These are phyloP conservation scores for Cunninghamia lanceolata DNA, from an alignment of 75 land plant species.

Conservation along the genomic window DNA sequence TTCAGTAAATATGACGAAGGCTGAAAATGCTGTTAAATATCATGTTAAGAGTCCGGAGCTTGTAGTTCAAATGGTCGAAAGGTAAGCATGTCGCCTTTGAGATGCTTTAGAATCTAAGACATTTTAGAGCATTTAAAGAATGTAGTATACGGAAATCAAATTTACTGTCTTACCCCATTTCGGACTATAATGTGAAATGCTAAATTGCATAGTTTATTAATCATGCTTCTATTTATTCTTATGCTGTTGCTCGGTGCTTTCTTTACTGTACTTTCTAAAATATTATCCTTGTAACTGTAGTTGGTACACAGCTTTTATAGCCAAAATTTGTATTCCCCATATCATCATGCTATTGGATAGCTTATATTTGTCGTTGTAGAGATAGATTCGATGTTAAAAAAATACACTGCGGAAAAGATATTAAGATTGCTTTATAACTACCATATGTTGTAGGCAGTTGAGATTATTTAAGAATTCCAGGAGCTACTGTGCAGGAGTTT, in stretches of 20 bases:
- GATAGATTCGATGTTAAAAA: too few species aligned
- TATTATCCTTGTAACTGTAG: too few species aligned
- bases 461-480: not conserved
- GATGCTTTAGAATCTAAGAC: not conserved
- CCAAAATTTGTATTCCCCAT: too few species aligned
- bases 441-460: not conserved
- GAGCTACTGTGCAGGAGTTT: not conserved
- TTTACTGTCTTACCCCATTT: not conserved
- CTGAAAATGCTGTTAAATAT: not conserved
- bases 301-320: too few species aligned
- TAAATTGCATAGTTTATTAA: too few species aligned
- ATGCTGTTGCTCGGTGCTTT: too few species aligned
- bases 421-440: not conserved
- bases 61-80: constrained; percentile 1
- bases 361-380: too few species aligned
- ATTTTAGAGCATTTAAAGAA: not conserved
- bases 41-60: not conserved
- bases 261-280: too few species aligned
- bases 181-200: too few species aligned
- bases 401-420: not conserved
- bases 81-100: not conserved
- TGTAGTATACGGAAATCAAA: not conserved
- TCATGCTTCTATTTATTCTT: too few species aligned
- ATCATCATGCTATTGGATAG: too few species aligned
- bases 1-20: not conserved